phyloP scores from a whole-genome alignment of 306 rosid species.

The Begonia loranthoides region DNA sequence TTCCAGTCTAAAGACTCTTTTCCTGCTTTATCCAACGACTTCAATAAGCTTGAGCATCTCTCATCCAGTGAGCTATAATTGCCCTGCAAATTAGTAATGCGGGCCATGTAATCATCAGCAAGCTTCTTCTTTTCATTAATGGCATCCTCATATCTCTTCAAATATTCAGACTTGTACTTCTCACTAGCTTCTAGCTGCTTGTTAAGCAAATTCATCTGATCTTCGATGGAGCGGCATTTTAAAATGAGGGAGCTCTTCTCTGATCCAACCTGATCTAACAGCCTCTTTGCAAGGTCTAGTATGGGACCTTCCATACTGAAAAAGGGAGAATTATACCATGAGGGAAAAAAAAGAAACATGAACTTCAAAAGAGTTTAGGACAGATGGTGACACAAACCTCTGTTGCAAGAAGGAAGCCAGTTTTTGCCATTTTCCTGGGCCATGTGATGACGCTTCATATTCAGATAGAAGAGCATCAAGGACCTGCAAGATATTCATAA shows the following conservation, averaged over 20 bases:
- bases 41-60: slow-evolving; percentile 48
- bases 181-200: slow-evolving; percentile 80
- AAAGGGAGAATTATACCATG: slow-evolving; percentile 5
- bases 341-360: background rate
- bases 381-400: slow-evolving; percentile 35
- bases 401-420: slow-evolving; percentile 58
- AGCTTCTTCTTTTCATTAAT: slow-evolving; percentile 66
- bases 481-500: slow-evolving; percentile 37
- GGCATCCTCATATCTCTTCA: slow-evolving; percentile 80
- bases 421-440: slow-evolving; percentile 90
- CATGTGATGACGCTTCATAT: slow-evolving; percentile 59
- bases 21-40: slow-evolving; percentile 57
- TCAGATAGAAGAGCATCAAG: slow-evolving; percentile 77
- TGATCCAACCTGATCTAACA: slow-evolving; percentile 62
- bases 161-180: slow-evolving; percentile 61
- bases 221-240: slow-evolving; percentile 65
- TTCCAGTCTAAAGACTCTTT: slow-evolving; percentile 80
- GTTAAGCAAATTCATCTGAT: slow-evolving; percentile 46
- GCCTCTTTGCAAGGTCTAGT: slow-evolving; percentile 57
- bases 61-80: slow-evolving; percentile 56
- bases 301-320: slow-evolving; percentile 85
- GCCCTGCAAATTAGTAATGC: slow-evolving; percentile 71
- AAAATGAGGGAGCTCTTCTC: slow-evolving; percentile 55
- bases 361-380: background rate
- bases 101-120: slow-evolving; percentile 74